phyloP scores from a whole-genome alignment of 1,139 yeast species.

The Scheffersomyces stambukii region DNA sequence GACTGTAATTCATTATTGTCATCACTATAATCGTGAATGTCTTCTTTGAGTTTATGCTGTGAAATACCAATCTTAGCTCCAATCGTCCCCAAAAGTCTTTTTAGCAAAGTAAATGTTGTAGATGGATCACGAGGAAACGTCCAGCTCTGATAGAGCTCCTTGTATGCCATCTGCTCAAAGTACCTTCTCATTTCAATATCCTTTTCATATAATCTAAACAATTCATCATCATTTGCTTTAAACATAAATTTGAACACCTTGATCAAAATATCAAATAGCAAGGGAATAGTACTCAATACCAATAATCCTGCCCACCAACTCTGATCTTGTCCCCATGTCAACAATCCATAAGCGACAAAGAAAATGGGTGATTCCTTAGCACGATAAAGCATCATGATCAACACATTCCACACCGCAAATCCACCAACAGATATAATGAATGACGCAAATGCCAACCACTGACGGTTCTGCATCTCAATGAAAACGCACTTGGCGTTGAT shows the following conservation, averaged over 20 bases:
- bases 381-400: slow-evolving; percentile 67
- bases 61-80: slow-evolving; percentile 5
- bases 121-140: slow-evolving; percentile 49
- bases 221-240: slow-evolving; percentile 70
- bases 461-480: slow-evolving; percentile 79
- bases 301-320: slow-evolving; percentile 84
- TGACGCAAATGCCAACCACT: slow-evolving; percentile 67
- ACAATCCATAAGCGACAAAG: slow-evolving; percentile 67
- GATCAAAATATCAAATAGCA: slow-evolving; percentile 61
- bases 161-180: slow-evolving; percentile 69
- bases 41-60: slow-evolving; percentile 1
- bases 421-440: slow-evolving; percentile 77
- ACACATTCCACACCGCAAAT: slow-evolving; percentile 80
- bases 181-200: slow-evolving; percentile 61
- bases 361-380: slow-evolving; percentile 58
- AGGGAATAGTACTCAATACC: slow-evolving; percentile 51
- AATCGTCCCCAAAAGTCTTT: slow-evolving; percentile 10
- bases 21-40: slow-evolving; percentile 1
- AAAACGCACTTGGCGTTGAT: slow-evolving; percentile 78
- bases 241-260: slow-evolving; percentile 55
- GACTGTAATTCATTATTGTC: slow-evolving; percentile 12
- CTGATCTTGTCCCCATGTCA: slow-evolving; percentile 71
- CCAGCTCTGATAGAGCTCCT: slow-evolving; percentile 82
- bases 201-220: slow-evolving; percentile 73
- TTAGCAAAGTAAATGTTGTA: slow-evolving; percentile 15